A percentile compares a stretch with the other conserved stretches of the same genome.
phyloP scores from a whole-genome alignment of 441 rosid genomes.

The Euphorbia schlechtendalii region DNA sequence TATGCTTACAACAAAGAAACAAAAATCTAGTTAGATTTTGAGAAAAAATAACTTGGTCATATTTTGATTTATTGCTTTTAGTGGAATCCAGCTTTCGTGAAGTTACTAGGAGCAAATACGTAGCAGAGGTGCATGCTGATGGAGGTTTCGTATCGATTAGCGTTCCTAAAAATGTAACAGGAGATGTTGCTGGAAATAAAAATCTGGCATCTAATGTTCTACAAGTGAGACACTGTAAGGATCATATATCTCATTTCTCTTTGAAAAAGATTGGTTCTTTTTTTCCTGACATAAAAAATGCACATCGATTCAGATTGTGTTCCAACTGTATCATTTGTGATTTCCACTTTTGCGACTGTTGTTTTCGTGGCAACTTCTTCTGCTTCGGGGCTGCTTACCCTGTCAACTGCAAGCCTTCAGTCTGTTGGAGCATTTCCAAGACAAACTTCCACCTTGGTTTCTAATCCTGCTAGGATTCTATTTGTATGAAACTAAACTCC shows the following conservation, averaged over 20 bases:
- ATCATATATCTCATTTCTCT: not conserved
- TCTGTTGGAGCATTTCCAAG: conserved; percentile 58
- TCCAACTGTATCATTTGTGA: conserved; percentile 44
- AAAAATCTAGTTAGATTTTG: not conserved
- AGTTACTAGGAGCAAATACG: conserved; percentile 52
- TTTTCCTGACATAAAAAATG: conserved; percentile 16
- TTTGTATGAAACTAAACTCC: conserved; percentile 46
- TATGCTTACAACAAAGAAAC: not conserved
- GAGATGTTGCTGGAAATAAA: conserved; percentile 83
- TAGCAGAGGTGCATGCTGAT: conserved; percentile 53
- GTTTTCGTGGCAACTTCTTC: conserved; percentile 51
- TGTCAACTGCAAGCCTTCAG: conserved; percentile 81
- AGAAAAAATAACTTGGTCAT: conserved; percentile 2
- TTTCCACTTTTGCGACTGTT: conserved; percentile 46
- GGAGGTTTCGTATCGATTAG: conserved; percentile 39
- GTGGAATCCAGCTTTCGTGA: conserved; percentile 59
- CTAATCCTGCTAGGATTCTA: conserved; percentile 72
- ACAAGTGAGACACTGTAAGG: conserved; percentile 75
- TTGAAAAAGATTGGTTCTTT: not conserved
- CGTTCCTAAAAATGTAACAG: conserved; percentile 70
- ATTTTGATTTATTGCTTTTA: conserved; percentile 12
- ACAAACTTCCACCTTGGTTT: conserved; percentile 42
- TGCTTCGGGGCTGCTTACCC: conserved; percentile 64
- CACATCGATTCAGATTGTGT: conserved; percentile 43
- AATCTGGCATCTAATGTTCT: conserved; percentile 69